phyloP scores from a whole-genome alignment of 1,139 yeast genomes.

The Yamadazyma dushanensis region DNA sequence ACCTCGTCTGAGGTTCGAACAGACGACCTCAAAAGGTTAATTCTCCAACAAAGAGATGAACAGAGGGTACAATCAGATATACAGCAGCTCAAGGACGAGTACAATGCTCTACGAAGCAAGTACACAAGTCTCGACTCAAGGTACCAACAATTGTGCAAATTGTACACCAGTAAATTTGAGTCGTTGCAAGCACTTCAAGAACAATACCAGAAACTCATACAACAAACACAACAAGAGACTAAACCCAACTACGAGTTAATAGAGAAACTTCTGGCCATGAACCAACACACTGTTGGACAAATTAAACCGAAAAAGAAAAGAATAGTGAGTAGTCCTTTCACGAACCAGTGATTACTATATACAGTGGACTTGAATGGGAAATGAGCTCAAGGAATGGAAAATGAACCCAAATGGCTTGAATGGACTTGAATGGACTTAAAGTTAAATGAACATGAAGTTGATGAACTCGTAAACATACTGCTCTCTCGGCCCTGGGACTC shows the following conservation, averaged over 20 bases:
- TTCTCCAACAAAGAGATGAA: too few species aligned
- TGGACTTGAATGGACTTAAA: too few species aligned
- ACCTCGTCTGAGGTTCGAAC: too few species aligned
- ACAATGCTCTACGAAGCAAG: conserved; percentile 17
- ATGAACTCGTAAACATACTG: too few species aligned
- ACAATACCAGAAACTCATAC: conserved; percentile 25
- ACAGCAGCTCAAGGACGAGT: conserved; percentile 5
- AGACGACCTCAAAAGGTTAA: too few species aligned
- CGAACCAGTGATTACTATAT: conserved; percentile 7
- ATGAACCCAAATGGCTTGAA: too few species aligned
- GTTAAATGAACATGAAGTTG: too few species aligned
- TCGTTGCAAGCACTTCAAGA: conserved; percentile 24
- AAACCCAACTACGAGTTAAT: conserved; percentile 12
- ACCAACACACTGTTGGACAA: conserved; percentile 23
- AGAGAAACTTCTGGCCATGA: conserved; percentile 32
- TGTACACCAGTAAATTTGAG: conserved; percentile 28
- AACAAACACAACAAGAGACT: conserved; percentile 8
- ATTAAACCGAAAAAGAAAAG: conserved; percentile 22
- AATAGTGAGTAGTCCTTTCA: conserved; percentile 34
- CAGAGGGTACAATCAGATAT: too few species aligned
- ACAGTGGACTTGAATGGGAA: conserved; percentile 5
- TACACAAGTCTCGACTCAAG: conserved; percentile 16
- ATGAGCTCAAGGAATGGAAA: too few species aligned
- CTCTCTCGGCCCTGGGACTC: too few species aligned
- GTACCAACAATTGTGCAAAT: conserved; percentile 23